These are phyloP conservation scores for Panicum virgatum DNA, from an alignment of 202 grass and related monocot species.

Conservation along the genomic window DNA sequence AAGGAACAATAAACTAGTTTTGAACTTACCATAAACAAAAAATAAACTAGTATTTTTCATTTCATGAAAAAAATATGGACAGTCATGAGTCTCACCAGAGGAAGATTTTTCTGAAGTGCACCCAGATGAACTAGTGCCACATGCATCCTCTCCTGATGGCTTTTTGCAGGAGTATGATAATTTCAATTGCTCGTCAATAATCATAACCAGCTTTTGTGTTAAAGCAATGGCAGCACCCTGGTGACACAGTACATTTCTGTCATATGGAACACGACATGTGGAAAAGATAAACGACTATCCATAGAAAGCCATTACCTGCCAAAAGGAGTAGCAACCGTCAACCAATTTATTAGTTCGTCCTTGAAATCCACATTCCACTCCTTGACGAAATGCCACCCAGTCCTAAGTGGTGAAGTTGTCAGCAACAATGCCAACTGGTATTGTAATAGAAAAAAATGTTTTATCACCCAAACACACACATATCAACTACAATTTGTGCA, in stretches of 20 bases:
- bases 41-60: background rate
- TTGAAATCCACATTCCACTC: slow-evolving; percentile 96
- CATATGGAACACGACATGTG: slow-evolving; percentile 22
- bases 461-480: background rate
- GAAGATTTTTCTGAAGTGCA: slow-evolving; percentile 22
- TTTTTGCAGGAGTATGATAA: slow-evolving; percentile 42
- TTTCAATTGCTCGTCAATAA: slow-evolving; percentile 53
- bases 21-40: background rate
- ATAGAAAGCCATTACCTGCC: slow-evolving; percentile 71
- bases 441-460: slow-evolving; percentile 21
- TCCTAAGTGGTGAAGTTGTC: slow-evolving; percentile 43
- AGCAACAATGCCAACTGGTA: background rate
- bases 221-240: slow-evolving; percentile 88
- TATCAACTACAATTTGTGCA: background rate
- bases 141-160: slow-evolving; percentile 17
- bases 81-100: slow-evolving; percentile 23
- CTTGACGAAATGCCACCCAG: slow-evolving; percentile 88
- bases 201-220: slow-evolving; percentile 64
- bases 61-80: slow-evolving; percentile 6
- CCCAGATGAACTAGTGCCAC: slow-evolving; percentile 35
- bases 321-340: slow-evolving; percentile 99
- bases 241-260: slow-evolving; percentile 21
- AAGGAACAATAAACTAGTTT: background rate
- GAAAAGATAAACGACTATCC: slow-evolving; percentile 4
- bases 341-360: slow-evolving; percentile 95